These are phyloP conservation scores for Udeniomyces megalosporus DNA, from an alignment of 768 basidiomycete species.

Conservation along the genomic window DNA sequence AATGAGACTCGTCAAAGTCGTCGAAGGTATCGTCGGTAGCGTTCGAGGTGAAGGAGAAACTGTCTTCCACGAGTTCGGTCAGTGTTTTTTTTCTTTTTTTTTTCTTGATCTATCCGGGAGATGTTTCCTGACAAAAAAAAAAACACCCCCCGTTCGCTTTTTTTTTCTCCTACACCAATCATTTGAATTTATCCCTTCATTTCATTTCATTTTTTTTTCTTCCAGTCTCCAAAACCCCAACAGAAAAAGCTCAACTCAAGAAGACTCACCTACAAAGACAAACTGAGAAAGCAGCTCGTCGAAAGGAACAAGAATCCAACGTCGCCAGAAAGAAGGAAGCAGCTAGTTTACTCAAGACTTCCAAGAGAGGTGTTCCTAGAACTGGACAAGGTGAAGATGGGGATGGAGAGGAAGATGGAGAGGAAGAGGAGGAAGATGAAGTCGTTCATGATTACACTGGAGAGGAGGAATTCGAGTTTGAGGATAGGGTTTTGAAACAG, in stretches of 20 bases:
- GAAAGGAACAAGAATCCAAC: conserved; percentile 82
- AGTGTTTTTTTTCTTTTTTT: conserved; percentile 26
- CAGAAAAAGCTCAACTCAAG: conserved; percentile 49
- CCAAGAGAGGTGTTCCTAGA: conserved; percentile 5
- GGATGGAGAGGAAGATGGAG: background rate
- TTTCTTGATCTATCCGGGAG: background rate
- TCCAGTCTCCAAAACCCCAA: conserved; percentile 76
- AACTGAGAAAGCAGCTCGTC: conserved; percentile 54
- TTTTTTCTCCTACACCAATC: background rate
- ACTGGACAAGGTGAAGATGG: background rate
- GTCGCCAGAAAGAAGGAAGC: conserved; percentile 57
- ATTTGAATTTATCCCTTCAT: too few species aligned
- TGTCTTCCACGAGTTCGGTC: conserved; percentile 90
- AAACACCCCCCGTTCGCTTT: background rate
- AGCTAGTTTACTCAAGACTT: conserved; percentile 22
- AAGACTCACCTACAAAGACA: conserved; percentile 62
- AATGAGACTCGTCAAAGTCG: conserved; percentile 76
- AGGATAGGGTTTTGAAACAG: background rate
- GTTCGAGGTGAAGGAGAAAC: conserved; percentile 64
- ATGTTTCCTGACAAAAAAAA: background rate
- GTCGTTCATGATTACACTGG: conserved; percentile 14
- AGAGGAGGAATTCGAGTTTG: conserved; percentile 17
- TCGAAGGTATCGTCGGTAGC: conserved; percentile 72
- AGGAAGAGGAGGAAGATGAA: background rate
- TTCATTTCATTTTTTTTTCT: conserved; percentile 1